Evolutionary conservation across 169 alveolate genomes (phyloP), one percentile per base, ranked within the genome.

Genomic region (Plasmodium gaboni): DNA sequence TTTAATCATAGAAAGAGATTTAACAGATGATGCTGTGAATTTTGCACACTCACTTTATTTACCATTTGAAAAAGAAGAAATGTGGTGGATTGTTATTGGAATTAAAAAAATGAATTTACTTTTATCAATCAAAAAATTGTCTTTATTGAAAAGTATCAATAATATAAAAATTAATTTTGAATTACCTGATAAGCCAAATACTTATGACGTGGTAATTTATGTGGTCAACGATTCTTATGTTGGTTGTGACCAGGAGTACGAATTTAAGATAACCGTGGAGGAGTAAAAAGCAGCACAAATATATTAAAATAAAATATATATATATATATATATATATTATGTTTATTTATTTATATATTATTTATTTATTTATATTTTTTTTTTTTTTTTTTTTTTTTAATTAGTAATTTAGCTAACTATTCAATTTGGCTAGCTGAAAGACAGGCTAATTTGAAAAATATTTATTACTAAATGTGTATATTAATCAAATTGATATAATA

Each of bases 71-170:
- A 98, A 98, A 95, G 98, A 97, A 86, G 99, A 99, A 88, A 94
- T 97, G 89, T 99, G 99, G 99, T 99, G 99, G 99, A 94, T 99
- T 38, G 97, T 99, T 44, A 93, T 98, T 19, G 99, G 99, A 2
- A 97, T 96, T 85, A 95, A 97, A 10, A 93, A 94, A 50, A 86
- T 96, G 24, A 97, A 97, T 88, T 94, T 96, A 55, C 94, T 98
- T 24, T 74, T 93, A 13, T 96, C 98, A 69, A 93, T 97, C 95
- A 88, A 97, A 95, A 92, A 98, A 92, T 93, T 97, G 74, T 64
- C 96, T 26, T 85, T 94, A 8, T 68, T 74, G 64, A 89, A 92
- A 74, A 67, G 65, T 61, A 26, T 22, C 28, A 87, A 94, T 72
- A 76, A 50, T 38, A 93, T 96, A 67, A 94, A 91, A 44, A 85